Evolutionary conservation across 2,329 filamentous ascomycete genomes (phyloP), one percentile per base, ranked within the genome.

Genomic region (Epichloe gansuensis): DNA sequence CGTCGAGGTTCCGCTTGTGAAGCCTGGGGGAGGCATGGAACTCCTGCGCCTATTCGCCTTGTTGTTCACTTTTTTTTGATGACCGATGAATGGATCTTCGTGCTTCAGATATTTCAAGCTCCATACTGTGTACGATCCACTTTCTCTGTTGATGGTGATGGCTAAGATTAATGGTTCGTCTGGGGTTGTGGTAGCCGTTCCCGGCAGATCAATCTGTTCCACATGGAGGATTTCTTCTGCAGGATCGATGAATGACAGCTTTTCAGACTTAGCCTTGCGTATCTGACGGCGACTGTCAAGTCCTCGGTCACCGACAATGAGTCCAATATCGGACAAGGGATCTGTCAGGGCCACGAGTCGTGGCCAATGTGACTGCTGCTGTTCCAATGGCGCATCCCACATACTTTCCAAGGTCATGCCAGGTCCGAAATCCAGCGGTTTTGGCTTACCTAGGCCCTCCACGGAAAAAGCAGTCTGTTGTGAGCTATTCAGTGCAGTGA

Each of bases 141-240:
- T 81, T 57, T 88, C 84, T 51, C 81, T 73, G 62, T 96, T 95
- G 55, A 85, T 74, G 0, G 91, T 96, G 49, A 96, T 78, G 11
- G 88, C 83, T 52, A 97, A 71, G 11, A 86, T 77, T 27, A 96
- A 69, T 17, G 74, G 74, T 34, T 75, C 70, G 50, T 72, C 70
- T 46, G 70, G 21, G 59, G 61, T 36, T 59, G 63, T 52, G 57
- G 59, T 51, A 63, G 63, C 56, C 27, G 60, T 59, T 48, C 72
- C 71, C n/a, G 80, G 71, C 47, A 85, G 78, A 51, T 77, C 75
- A 35, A 80, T 71, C 17, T 82, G 70, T 58, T 91, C 89, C 11
- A 95, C 77, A 62, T 95, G 91, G 2, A 96, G 68, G 49, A 96
- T 82, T 63, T 93, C 86, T 63, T 96, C 91, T 2, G 82, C 77